Evolutionary conservation across 495 filamentous ascomycete species (phyloP), one percentile per base, ranked within the genome.

Genomic region (Chaetomium tenue): DNA sequence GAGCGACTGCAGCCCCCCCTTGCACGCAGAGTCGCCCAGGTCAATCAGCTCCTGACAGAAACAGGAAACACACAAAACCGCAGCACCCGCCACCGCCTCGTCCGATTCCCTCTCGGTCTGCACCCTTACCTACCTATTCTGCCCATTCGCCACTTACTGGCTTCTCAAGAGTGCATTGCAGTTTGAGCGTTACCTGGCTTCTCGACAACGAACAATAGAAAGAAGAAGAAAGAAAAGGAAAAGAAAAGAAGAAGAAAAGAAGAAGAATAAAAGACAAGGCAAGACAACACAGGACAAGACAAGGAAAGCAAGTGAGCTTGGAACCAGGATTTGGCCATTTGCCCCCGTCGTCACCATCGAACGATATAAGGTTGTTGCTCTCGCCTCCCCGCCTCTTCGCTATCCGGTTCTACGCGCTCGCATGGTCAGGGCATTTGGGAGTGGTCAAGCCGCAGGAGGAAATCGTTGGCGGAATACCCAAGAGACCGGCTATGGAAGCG

Each of bases 401-500:
- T 42, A n/a, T 50, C 40, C 9, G 15, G 16, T 46, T 5, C 13
- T 20, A 9, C 33, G 54, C 62, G 22, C 44, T 60, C 58, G 60
- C 44, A 72, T 69, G 65, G 63, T 65, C 42, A 23, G 46, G 20
- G 11, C 40, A 33, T 46, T 18, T 37, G 13, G 5, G 52, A 1
- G 46, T 12, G n/a, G 54, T 44, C 54, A 40, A 16, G 39, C 13
- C 50, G 44, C 64, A 61, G 69, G 52, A 58, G 69, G 58, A 58
- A 56, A 64, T 54, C 50, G 54, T 51, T 56, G 30, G 13, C 53
- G 26, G 28, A 56, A 18, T 28, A 18, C 18, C 9, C n/a, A 61
- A 15, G 44, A 70, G 71, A 65, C 77, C 74, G 79, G 80, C 75
- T 78, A 83, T 83, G 80, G 80, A 82, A 79, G 75, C 73, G 78